Base-by-base conservation (phyloP, 495 filamentous ascomycete genomes). In the Lentithecium fluviatile region DNA sequence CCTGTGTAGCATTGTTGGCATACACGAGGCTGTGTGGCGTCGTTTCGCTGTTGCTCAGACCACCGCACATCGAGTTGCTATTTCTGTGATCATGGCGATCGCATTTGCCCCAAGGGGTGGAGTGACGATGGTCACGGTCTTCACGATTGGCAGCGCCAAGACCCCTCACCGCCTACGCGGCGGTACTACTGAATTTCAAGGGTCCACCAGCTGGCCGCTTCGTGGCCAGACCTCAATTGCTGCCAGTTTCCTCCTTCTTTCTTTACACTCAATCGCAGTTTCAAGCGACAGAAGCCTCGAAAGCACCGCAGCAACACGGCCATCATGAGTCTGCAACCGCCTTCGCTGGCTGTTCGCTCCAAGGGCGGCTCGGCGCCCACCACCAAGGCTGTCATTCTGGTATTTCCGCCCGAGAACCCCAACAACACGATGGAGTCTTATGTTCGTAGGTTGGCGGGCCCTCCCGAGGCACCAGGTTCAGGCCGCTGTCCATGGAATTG, bases 401-500 rank as follows among this genome's bases (percentile, higher is more conserved):
- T 88, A 76, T 61, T 76, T 69, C 47, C 42, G 48, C 25, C 20
- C 29, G 45, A 25, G 38, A 45, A 26, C 37, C 26, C 34, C 60
- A 26, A 24, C 51, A 51, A 19, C 38, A n/a, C 36, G 40, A 52
- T 56, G 49, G 61, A 21, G 15, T 49, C 59, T 69, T n/a, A 74
- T 51, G 50, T 19, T 45, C 67, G 68, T 56, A 96, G 91, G 91
- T 96, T 70, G 92, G 92, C 63, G 92, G 92, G 61, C 90, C 91
- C 52, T 95, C 90, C 13, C 82, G 94, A 83, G 94, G 94, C 73
- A 99, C 94, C 63, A 83, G 94, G 56, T 99, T 99, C 79, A 82
- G 94, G 67, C 94, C 94, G 70, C 81, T 99, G 71, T 97, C 94
- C 29, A 84, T 99, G 52, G 95, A 99, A 78, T 83, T 97, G 46